Percentiles rank a stretch among this genome's conserved stretches.
phyloP scores from a whole-genome alignment of 1,139 yeast genomes.

The Debaryomyces sp. region DNA sequence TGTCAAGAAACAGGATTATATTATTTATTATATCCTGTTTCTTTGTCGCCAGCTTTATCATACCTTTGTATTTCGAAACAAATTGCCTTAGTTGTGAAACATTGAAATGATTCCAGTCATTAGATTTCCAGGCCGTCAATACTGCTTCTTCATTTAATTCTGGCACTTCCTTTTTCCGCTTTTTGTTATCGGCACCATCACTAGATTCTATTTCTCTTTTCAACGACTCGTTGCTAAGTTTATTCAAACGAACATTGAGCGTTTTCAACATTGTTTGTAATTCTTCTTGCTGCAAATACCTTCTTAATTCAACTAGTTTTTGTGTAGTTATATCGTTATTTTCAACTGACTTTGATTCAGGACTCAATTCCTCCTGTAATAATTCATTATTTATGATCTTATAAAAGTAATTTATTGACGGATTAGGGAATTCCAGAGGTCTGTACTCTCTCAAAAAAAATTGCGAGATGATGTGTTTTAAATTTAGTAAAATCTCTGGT shows the following conservation, averaged over 20 bases:
- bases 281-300: slow-evolving; percentile 11
- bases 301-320: slow-evolving; percentile 15
- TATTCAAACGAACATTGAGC: slow-evolving; percentile 20
- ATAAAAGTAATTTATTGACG: slow-evolving; percentile 68
- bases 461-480: slow-evolving; percentile 19
- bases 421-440: slow-evolving; percentile 68
- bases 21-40: slow-evolving; percentile 48
- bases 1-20: slow-evolving; percentile 22
- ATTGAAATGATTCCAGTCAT: slow-evolving; percentile 36
- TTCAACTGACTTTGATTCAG: slow-evolving; percentile 23
- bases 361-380: slow-evolving; percentile 57
- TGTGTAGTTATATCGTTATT: slow-evolving; percentile 21
- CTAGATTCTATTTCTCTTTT: slow-evolving; percentile 11
- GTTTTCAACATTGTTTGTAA: slow-evolving; percentile 15
- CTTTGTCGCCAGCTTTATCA: slow-evolving; percentile 37
- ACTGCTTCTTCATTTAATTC: slow-evolving; percentile 37
- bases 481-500: slow-evolving; percentile 17
- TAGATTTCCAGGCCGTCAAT: slow-evolving; percentile 41
- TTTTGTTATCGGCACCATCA: slow-evolving; percentile 17
- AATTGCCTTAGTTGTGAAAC: slow-evolving; percentile 44
- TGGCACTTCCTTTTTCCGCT: slow-evolving; percentile 23
- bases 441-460: slow-evolving; percentile 36
- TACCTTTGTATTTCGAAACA: slow-evolving; percentile 31
- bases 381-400: slow-evolving; percentile 66
- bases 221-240: slow-evolving; percentile 8